Percentiles rank a stretch among this genome's conserved stretches.
These are phyloP conservation scores for Raphanus sativus DNA, from an alignment of 345 rosid species.

Conservation along the genomic window DNA sequence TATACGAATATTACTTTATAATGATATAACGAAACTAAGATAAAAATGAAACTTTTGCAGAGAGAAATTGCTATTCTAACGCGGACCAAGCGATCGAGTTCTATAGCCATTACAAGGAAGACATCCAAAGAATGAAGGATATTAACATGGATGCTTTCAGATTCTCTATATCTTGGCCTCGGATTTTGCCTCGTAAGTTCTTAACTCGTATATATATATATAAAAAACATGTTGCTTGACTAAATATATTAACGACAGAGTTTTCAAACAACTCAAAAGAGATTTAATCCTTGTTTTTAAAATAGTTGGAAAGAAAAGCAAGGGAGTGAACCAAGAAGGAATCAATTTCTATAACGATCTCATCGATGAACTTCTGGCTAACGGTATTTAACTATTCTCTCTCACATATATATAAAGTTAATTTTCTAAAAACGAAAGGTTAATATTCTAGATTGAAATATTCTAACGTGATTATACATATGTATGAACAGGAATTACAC, in stretches of 20 bases:
- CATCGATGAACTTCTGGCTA: conserved; percentile 50
- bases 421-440: background rate
- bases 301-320: conserved; percentile 43
- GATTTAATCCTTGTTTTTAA: background rate
- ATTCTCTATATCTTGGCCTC: conserved; percentile 59
- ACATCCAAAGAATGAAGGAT: conserved; percentile 41
- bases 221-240: background rate
- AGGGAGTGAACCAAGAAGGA: conserved; percentile 54
- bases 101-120: conserved; percentile 47
- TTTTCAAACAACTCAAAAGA: background rate
- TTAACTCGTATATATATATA: background rate
- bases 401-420: background rate
- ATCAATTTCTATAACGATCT: conserved; percentile 48
- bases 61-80: conserved; percentile 40
- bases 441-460: background rate
- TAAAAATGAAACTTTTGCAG: background rate
- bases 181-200: conserved; percentile 49
- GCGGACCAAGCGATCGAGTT: conserved; percentile 42
- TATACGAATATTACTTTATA: background rate
- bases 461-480: background rate
- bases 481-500: conserved; percentile 44
- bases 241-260: background rate
- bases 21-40: background rate
- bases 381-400: conserved; percentile 29
- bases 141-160: conserved; percentile 50